Base-by-base conservation (phyloP, 495 filamentous ascomycete genomes). In the Lentithecium fluviatile region DNA sequence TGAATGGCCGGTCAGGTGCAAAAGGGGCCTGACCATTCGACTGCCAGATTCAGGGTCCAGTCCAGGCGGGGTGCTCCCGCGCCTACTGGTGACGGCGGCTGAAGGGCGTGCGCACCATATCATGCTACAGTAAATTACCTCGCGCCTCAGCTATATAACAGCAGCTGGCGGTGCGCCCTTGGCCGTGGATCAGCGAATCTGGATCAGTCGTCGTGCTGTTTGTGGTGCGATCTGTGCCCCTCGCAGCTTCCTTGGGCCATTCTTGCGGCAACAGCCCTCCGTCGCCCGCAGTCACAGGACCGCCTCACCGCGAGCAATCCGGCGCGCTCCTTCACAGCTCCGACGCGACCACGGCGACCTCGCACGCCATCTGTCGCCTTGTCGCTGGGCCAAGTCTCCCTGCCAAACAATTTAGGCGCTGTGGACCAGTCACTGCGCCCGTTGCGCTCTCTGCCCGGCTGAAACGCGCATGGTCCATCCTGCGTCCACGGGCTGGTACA, bases 381-480 rank as follows among this genome's bases (percentile, higher is more conserved):
- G n/a, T 32, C 17, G 2, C n/a, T 25, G 5, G 34, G 24, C 19
- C 15, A 17, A 8, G 2, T 32, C 24, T 12, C 32, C 29, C 45
- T 36, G 32, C 19, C 52, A 63, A 63, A 63, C 60, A 56, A 21
- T 46, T 25, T 45, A 36, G 45, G 36, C 52, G 32, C 45, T 45
- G 52, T 11, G 36, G 37, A 34, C 60, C 60, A 63, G 8, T 63
- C 52, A 48, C 36, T 23, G 43, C 43, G 17, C 4, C 45, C 51
- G 52, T 15, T n/a, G 19, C 20, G 34, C 19, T 19, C 60, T 52
- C 15, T 36, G 15, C 36, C 15, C 15, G 23, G 45, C 60, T 63
- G 60, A 63, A 63, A 63, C 60, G 38, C 53, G 60, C 60, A 57
- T 23, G 60, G 60, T 26, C 51, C 60, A 8, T 26, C 47, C 59